Evolutionary conservation across 1,139 yeast genomes (phyloP), one percentile per base, ranked within the genome.

Genomic region (Schizosaccharomyces versatilis): DNA sequence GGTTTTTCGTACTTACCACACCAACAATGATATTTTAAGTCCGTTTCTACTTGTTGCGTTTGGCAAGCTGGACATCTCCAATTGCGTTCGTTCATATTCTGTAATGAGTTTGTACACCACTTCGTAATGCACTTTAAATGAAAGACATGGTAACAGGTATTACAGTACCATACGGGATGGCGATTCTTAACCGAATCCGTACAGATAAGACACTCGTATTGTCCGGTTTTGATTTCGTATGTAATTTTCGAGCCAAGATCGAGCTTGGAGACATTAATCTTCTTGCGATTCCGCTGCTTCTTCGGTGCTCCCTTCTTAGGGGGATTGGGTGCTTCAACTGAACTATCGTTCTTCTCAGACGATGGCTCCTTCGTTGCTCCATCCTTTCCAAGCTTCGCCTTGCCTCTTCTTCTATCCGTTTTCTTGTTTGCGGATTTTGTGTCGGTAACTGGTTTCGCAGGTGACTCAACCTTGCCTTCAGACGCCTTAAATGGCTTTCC

Each of bases 61-160:
- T 81, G 84, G 67, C 97, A 86, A 15, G 86, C 77, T 0, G 96
- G 96, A 65, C 97, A 86, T 62, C 88, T 73, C 96, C 96, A 86
- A 49, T 72, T 71, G 55, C 74, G 70, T 52, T 38, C 52, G 12
- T 39, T 49, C 19, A 42, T 36, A n/a, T 66, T 15, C 7, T 47
- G 49, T 38, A 54, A 17, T 41, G 60, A 51, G 47, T 54, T 53
- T 53, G 56, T 60, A 7, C 61, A 62, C 63, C 63, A 61, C 41
- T 60, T 60, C 12, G 58, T 58, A 38, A 61, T 59, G 53, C 63
- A 61, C 8, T 56, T 41, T 17, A 61, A 54, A 53, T 61, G 63
- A 24, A 61, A 61, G 7, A 58, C 62, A 24, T 61, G 58, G 53
- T 52, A 60, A 49, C 63, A 61, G 6, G 60, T 56, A 12, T 53